These are phyloP conservation scores for Cladosporium sp. DNA, from an alignment of 2,329 filamentous ascomycete genomes.

Conservation along the genomic window DNA sequence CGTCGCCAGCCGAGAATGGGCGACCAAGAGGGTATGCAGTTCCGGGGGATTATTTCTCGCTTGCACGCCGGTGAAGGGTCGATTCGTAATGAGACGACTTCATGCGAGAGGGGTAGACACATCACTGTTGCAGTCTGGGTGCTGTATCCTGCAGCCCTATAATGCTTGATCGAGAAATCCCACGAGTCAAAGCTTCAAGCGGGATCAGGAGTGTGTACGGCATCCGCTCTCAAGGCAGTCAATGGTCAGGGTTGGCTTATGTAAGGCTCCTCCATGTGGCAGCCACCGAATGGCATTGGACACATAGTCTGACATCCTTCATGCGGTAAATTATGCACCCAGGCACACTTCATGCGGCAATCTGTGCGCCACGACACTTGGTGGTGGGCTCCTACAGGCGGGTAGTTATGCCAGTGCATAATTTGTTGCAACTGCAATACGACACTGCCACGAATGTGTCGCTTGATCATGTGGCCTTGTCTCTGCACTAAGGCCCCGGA, in stretches of 20 bases:
- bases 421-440: background rate
- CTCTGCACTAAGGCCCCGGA: background rate
- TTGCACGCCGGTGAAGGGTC: background rate
- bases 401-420: background rate
- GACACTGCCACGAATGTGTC: background rate
- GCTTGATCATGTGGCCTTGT: background rate
- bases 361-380: background rate
- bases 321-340: background rate
- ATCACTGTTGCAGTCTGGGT: background rate
- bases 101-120: background rate
- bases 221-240: background rate
- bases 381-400: background rate
- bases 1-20: constrained; percentile 3
- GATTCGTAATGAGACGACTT: background rate
- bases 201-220: background rate
- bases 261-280: background rate
- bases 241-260: background rate
- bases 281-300: background rate
- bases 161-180: background rate
- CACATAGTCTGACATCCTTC: background rate
- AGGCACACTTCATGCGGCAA: constrained; percentile 6
- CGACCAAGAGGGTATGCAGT: background rate
- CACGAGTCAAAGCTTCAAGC: background rate
- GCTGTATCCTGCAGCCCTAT: constrained; percentile 11
- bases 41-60: constrained; percentile 17